Percentiles rank a stretch among this genome's conserved stretches.
phyloP scores from a whole-genome alignment of 345 rosid species.

The Kandelia obovata region DNA sequence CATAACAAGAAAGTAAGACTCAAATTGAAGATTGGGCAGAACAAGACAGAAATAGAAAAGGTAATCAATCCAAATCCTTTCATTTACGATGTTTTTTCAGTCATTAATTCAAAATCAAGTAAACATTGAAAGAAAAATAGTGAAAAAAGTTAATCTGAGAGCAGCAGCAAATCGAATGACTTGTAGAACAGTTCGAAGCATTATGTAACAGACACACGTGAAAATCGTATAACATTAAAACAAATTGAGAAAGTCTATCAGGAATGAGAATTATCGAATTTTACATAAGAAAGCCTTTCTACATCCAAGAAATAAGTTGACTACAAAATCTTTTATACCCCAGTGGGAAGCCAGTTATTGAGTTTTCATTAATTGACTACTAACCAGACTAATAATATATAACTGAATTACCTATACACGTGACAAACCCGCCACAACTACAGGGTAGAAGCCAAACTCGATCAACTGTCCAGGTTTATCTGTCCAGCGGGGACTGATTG shows the following conservation, averaged over 20 bases:
- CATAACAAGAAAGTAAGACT: too few relatives aligned
- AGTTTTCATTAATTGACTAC: not conserved
- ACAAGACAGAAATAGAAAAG: too few relatives aligned
- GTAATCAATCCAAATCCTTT: too few relatives aligned
- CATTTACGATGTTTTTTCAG: too few relatives aligned
- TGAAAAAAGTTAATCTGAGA: too few relatives aligned
- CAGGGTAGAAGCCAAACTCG: not conserved
- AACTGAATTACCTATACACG: constrained; percentile 10
- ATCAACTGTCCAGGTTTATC: too few relatives aligned
- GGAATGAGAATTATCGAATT: not conserved
- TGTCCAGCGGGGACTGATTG: not conserved
- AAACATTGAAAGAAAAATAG: too few relatives aligned
- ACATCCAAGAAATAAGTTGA: not conserved
- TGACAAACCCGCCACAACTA: constrained; percentile 1
- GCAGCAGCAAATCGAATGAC: too few relatives aligned
- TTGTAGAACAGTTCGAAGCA: too few relatives aligned
- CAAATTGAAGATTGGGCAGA: too few relatives aligned
- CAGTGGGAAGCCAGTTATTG: not conserved
- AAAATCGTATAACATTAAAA: not conserved
- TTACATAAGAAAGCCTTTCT: not conserved
- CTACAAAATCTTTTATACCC: constrained; percentile 5
- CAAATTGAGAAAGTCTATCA: not conserved
- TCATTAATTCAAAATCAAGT: too few relatives aligned
- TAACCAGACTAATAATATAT: not conserved
- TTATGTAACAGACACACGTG: not conserved